Base-by-base conservation (phyloP, 371 early-diverging fungal genomes). In the Fennellomyces sp. region DNA sequence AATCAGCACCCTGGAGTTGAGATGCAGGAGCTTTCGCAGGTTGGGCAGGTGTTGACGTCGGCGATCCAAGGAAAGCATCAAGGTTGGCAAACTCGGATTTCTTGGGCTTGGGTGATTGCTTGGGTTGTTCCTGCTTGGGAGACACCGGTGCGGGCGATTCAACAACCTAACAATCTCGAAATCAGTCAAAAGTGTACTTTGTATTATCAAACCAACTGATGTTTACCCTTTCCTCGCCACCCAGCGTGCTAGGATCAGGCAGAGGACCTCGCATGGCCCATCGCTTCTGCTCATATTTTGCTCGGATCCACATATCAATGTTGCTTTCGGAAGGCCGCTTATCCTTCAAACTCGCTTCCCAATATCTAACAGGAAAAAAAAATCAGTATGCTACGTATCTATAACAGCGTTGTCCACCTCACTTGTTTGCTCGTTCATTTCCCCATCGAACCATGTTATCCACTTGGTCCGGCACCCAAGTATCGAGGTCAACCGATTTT, bases 381-480 rank as follows among this genome's bases (percentile, higher is more conserved):
- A 49, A 39, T 25, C 4, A 31, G 11, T n/a, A 33, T 31, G n/a
- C n/a, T n/a, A n/a, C n/a, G n/a, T n/a, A n/a, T n/a, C n/a, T n/a
- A n/a, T n/a, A n/a, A n/a, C n/a, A n/a, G n/a, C n/a, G n/a, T n/a
- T n/a, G n/a, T n/a, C n/a, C n/a, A 56, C 26, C 36, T 19, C n/a
- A 80, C 81, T 73, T 69, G 71, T 91, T 90, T 39, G 90, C 92
- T 63, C 86, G 88, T 39, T 80, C 90, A 65, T 95, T 95, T 31
- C 95, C 95, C 92, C 93, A 91, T 13, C 81, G 77, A 26, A 80
- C 74, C 92, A 93, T 92, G 63, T 82, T 90, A 68, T 89, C 88
- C 28, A 93, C 83, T 67, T 95, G 94, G 28, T 91, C 91, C 13
- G 82, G 84, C n/a, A 92, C 88, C 93, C 94, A 95, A 23, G 88